phyloP scores from a whole-genome alignment of 176 grass and related monocot species.

The Bonia amplexicaulis region DNA sequence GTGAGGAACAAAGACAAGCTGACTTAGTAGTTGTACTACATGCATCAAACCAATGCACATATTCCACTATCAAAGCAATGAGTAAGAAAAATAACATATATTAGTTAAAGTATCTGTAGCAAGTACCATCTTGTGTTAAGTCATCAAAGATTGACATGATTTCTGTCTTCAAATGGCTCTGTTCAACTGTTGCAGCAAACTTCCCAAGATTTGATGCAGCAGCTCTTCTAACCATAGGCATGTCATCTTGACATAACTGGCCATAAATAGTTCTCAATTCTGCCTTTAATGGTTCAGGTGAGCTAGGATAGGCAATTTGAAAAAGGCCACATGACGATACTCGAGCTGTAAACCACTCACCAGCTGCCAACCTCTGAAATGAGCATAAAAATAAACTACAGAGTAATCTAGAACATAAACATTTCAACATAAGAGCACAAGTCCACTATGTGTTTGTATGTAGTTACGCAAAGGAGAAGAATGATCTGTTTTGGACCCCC shows the following conservation, averaged over 20 bases:
- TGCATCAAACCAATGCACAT: not conserved
- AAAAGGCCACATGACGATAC: constrained; percentile 78
- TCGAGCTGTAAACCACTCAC: constrained; percentile 83
- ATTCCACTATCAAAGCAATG: not conserved
- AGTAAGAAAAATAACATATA: not conserved
- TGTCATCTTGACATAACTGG: constrained; percentile 81
- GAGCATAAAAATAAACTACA: not conserved
- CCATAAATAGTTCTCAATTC: constrained; percentile 67
- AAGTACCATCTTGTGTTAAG: constrained; percentile 71
- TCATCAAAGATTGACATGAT: constrained; percentile 83
- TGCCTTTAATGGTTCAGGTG: constrained; percentile 59
- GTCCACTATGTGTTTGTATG: not conserved
- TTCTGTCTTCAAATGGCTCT: constrained; percentile 61
- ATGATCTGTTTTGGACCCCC: not conserved
- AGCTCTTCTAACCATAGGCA: constrained; percentile 80
- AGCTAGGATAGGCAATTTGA: constrained; percentile 70
- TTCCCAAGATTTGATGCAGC: constrained; percentile 82
- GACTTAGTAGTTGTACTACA: not conserved
- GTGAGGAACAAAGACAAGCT: not conserved
- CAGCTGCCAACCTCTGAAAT: constrained; percentile 59
- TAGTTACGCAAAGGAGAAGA: not conserved
- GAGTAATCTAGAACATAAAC: not conserved
- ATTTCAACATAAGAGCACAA: not conserved
- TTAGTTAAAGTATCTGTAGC: not conserved
- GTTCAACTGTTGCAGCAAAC: constrained; percentile 66